Percentiles rank a stretch among this genome's conserved stretches.
Conservation (phyloP, 1,284 basidiomycete genomes). For the Laetiporus sulphureus region DNA sequence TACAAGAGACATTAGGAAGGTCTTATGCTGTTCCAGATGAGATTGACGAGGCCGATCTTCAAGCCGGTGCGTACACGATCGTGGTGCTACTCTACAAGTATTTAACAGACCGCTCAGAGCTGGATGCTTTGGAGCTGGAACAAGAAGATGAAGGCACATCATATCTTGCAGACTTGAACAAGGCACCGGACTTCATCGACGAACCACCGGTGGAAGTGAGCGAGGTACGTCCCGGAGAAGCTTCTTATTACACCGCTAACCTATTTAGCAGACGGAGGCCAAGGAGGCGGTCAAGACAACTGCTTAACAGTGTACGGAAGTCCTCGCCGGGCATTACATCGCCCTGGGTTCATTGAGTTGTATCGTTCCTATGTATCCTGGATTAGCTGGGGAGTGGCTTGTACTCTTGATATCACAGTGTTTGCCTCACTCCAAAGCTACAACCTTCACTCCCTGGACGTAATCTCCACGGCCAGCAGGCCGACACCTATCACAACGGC, state of each 20-base stretch:
- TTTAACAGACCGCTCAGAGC: slow-evolving; percentile 50
- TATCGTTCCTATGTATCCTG: no score
- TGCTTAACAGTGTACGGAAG: slow-evolving; percentile 12
- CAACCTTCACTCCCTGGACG: slow-evolving; percentile 11
- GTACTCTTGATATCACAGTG: not conserved
- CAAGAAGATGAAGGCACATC: slow-evolving; percentile 84
- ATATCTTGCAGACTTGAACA: slow-evolving; percentile 80
- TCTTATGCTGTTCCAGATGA: slow-evolving; percentile 98
- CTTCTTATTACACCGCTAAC: not conserved
- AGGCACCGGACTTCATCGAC: slow-evolving; percentile 87
- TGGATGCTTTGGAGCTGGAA: slow-evolving; percentile 85
- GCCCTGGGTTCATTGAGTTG: no score
- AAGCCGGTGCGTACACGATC: slow-evolving; percentile 73
- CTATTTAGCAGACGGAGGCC: slow-evolving; percentile 15
- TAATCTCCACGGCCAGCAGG: slow-evolving; percentile 14
- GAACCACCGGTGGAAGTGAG: slow-evolving; percentile 65
- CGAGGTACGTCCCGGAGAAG: slow-evolving; percentile 55
- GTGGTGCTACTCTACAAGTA: no score
- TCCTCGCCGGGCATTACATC: no score
- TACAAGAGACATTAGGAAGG: slow-evolving; percentile 90
- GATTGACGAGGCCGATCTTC: slow-evolving; percentile 94
- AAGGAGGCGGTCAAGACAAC: slow-evolving; percentile 27
- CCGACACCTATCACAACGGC: slow-evolving; percentile 11
- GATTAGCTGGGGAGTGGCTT: no score
- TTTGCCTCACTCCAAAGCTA: no score